Percentiles rank a stretch among this genome's conserved stretches.
Conservation (phyloP, 768 basidiomycete species). For the Brasilioporus rufonigricans region DNA sequence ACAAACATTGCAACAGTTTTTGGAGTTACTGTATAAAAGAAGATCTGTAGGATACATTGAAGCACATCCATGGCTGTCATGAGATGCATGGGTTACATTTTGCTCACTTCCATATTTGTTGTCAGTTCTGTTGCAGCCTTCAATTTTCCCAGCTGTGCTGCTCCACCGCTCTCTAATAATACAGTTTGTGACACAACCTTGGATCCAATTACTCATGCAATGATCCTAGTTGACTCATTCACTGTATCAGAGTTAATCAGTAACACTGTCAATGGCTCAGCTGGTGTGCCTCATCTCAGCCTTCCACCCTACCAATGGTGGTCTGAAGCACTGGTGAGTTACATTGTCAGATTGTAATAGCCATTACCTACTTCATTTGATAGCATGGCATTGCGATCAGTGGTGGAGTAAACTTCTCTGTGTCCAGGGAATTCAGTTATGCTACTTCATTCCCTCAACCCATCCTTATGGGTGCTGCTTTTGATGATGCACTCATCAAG, state of each 20-base stretch:
- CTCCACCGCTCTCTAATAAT: conserved; percentile 43
- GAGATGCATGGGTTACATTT: not conserved
- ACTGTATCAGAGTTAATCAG: conserved; percentile 49
- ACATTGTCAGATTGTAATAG: not conserved
- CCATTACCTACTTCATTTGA: not conserved
- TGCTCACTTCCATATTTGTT: conserved; percentile 1
- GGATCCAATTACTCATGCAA: conserved; percentile 45
- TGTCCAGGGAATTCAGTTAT: conserved; percentile 50
- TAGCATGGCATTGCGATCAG: conserved; percentile 56
- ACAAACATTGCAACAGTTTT: no score
- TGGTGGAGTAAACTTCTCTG: conserved; percentile 50
- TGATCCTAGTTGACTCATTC: conserved; percentile 47
- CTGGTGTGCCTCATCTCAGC: conserved; percentile 54
- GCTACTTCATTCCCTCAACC: conserved; percentile 61
- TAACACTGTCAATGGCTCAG: conserved; percentile 44
- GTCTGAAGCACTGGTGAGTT: conserved; percentile 53
- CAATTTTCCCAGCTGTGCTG: conserved; percentile 49
- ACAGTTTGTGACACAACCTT: conserved; percentile 47
- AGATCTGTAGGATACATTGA: not conserved
- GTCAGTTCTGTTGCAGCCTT: conserved; percentile 18
- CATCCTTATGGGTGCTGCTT: conserved; percentile 52
- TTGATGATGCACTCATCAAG: conserved; percentile 53
- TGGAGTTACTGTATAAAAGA: no score
- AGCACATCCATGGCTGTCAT: not conserved
- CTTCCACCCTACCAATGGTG: conserved; percentile 60